Evolutionary conservation across 805 yeast species (phyloP), one percentile per base, ranked within the genome.

Genomic region (Cephaloascus albidus): DNA sequence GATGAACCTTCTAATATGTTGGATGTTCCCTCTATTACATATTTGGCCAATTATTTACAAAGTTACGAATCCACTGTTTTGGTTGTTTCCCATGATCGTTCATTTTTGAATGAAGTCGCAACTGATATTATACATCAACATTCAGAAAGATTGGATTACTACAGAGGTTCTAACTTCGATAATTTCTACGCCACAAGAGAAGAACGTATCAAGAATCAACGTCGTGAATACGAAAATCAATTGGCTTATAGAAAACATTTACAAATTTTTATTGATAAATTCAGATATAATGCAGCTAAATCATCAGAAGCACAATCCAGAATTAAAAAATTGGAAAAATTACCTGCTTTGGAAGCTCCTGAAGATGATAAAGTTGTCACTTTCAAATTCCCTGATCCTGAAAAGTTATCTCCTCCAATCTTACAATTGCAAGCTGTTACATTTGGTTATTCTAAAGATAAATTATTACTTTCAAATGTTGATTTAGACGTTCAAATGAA

Each of bases 1-100:
- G 98, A 93, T 76, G 99, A 93, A 74, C 99, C 99, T 54, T 89
- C 97, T 45, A 93, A 93, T 81, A 93, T 89, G 96, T 85, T 93
- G 95, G 99, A 93, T 77, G 96, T 93, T 60, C 99, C 98, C 20
- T 89, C 97, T 40, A 86, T 93, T 58, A 90, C 97, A 2, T 93
- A 80, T 59, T 72, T 93, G 55, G 90, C 97, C 10, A 78, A 85
- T 49, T 93, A 93, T 57, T 67, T 93, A 50, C 95, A 86, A 56
- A 72, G 85, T 5, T 93, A 93, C 58, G 89, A 95, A 40, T 76
- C 96, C 1, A 93, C 98, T 0, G 93, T 93, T 2, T 68, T 93
- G 46, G 95, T 90, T 34, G 99, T 93, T 35, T 93, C 98, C 41
- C 99, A 93, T 70, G 99, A 93, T 62, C 81, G 98, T 55, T 87